These are phyloP conservation scores for Eimeria praecox DNA, from an alignment of 169 alveolate genomes.

Conservation along the genomic window DNA sequence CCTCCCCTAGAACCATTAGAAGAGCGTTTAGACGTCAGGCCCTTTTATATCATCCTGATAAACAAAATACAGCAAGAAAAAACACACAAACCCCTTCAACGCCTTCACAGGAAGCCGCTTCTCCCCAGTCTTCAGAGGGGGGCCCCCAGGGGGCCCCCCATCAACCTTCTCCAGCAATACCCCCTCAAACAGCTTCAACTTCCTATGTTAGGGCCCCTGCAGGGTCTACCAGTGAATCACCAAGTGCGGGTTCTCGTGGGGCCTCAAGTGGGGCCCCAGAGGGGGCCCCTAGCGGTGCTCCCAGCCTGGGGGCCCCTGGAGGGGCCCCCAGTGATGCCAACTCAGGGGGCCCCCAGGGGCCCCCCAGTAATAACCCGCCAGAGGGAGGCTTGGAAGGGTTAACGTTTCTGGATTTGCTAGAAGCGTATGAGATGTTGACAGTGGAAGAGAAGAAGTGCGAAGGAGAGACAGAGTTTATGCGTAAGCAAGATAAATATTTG, in stretches of 20 bases:
- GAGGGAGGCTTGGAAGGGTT: neutral
- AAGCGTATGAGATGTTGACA: neutral
- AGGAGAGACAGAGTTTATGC: neutral
- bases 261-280: conserved; percentile 32
- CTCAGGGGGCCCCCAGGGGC: neutral
- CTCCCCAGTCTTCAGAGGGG: neutral
- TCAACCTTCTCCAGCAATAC: neutral
- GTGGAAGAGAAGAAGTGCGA: neutral
- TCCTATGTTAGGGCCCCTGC: neutral
- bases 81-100: neutral
- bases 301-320: neutral
- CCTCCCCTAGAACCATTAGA: conserved; percentile 3
- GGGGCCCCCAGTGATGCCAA: neutral
- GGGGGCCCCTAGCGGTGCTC: neutral
- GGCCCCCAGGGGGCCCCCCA: neutral
- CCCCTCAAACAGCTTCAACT: neutral
- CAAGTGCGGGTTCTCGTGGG: neutral
- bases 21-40: conserved; percentile 1
- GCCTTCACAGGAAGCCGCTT: neutral
- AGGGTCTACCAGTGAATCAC: neutral
- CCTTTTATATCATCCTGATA: conserved; percentile 23
- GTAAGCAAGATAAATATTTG: neutral
- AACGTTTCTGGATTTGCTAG: neutral
- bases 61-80: neutral
- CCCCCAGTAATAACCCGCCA: neutral